Conservation (phyloP, 2,329 filamentous ascomycete genomes). For the Arthrobotrys sphaeroides region DNA sequence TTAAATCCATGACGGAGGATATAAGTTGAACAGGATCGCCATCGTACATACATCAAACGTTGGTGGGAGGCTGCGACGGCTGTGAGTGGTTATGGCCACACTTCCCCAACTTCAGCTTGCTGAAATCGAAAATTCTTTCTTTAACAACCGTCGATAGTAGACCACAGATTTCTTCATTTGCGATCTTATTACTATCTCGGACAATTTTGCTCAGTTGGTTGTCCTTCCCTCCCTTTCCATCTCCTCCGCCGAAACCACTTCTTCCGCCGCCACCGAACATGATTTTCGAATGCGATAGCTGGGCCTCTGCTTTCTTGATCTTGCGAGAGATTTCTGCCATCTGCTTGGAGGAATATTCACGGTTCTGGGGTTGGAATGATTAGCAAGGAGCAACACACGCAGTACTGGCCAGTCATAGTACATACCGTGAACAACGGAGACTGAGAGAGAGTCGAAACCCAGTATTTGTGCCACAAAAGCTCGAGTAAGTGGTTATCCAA, state of each 20-base stretch:
- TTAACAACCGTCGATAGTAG: constrained; percentile 61
- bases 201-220: constrained; percentile 67
- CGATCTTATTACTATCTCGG: constrained; percentile 68
- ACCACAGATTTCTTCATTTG: constrained; percentile 65
- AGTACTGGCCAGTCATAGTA: neutral
- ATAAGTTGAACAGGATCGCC: neutral
- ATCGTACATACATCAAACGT: constrained; percentile 4
- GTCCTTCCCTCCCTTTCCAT: constrained; percentile 61
- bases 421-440: constrained; percentile 78
- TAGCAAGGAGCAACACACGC: neutral
- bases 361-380: constrained; percentile 66
- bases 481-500: constrained; percentile 88
- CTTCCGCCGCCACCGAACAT: constrained; percentile 59
- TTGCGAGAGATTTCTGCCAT: constrained; percentile 88
- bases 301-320: constrained; percentile 71
- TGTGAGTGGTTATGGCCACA: constrained; percentile 47
- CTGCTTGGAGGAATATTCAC: constrained; percentile 91
- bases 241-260: constrained; percentile 56
- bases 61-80: constrained; percentile 26
- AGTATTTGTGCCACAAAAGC: constrained; percentile 98
- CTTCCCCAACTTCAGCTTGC: constrained; percentile 47
- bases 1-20: constrained; percentile 4
- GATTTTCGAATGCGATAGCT: constrained; percentile 56
- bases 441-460: constrained; percentile 93
- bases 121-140: constrained; percentile 57